Evolutionary conservation across 2,329 filamentous ascomycete genomes (phyloP), one percentile per base, ranked within the genome.

Genomic region (Nannizziopsis arthrosporioides): DNA sequence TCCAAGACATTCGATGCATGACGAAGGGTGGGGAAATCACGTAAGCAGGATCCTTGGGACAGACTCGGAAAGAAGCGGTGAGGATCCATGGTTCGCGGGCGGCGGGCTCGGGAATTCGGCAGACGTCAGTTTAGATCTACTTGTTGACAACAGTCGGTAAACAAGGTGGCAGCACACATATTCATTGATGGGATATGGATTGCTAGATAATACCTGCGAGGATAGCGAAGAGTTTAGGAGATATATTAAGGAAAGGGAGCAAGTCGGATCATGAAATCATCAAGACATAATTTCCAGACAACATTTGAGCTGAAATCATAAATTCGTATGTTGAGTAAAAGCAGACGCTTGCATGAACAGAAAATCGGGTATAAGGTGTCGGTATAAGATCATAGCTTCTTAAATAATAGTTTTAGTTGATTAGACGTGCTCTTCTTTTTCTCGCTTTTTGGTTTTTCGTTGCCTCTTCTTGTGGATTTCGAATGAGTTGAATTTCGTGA

Each of bases 361-460:
- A 36, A 14, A 37, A 42, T 10, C 4, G 11, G 30, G 46, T 44
- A 44, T 10, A 35, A 30, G 4, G 14, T 41, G 19, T 19, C 34
- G 35, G n/a, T 15, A 18, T 41, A 11, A 31, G 19, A 42, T 49
- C 34, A 49, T 31, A 49, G 39, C 32, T 44, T 43, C 40, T 50
- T 50, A 35, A 50, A 47, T n/a, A 53, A 17, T 12, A 47, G 42
- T 12, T 49, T 46, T 12, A 53, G 42, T 31, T 47, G 51, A 35
- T 31, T 50, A 27, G 45, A 49, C 7, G 49, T 51, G 32, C 45
- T 50, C 39, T 51, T 48, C 44, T 48, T 49, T 39, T 52, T 45
- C 36, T 53, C 51, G 17, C 43, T 22, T 12, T 51, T 51, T 37
- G 46, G 48, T 19, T 48, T 44, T 44, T 54, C 46, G 15, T 48